Base-by-base conservation (phyloP, 2,329 filamentous ascomycete genomes). In the Chrysoporthe cubensis region DNA sequence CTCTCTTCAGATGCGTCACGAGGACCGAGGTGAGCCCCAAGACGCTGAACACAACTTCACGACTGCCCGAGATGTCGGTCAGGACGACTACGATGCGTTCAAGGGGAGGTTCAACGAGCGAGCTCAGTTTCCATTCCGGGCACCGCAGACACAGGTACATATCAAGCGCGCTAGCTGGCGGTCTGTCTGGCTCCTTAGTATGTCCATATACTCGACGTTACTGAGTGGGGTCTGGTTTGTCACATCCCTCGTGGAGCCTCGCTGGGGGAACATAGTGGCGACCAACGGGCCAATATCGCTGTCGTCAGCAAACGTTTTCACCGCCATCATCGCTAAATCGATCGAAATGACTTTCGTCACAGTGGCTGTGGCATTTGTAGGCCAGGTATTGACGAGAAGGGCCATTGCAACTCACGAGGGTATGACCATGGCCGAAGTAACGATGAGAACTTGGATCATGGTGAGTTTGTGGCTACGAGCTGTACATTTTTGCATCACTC, bases 321-420 rank as follows among this genome's bases (percentile, higher is more conserved):
- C 87, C n/a, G 86, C 91, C 0, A 78, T 93, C 2, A 80, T 93
- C 46, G 90, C 92, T 8, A 95, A 94, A 77, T 86, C 90, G 0
- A 92, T 94, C 60, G 92, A 95, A 77, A 75, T 94, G 71, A 88
- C 90, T 0, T 95, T 94, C 73, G 91, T 93, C 3, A 93, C 91
- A 0, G 88, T 92, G 0, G 91, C 93, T 69, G 90, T 94, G 1
- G 86, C 90, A 0, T 91, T 91, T 65, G 76, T 94, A 0, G 92
- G 92, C 0, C 92, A 96, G 75, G 85, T 91, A 0, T 78, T 95
- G 18, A 93, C 87, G n/a, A 84, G 90, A 26, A 81, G 90, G 65
- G 90, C 91, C 0, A 85, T 92, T 66, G 83, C 84, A 34, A 85
- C 83, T 65, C 80, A 83, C 9, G 85, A 87, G 0, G 92, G 92